These are phyloP conservation scores for Luffa aegyptiaca DNA, from an alignment of 306 rosid genomes.

Conservation along the genomic window DNA sequence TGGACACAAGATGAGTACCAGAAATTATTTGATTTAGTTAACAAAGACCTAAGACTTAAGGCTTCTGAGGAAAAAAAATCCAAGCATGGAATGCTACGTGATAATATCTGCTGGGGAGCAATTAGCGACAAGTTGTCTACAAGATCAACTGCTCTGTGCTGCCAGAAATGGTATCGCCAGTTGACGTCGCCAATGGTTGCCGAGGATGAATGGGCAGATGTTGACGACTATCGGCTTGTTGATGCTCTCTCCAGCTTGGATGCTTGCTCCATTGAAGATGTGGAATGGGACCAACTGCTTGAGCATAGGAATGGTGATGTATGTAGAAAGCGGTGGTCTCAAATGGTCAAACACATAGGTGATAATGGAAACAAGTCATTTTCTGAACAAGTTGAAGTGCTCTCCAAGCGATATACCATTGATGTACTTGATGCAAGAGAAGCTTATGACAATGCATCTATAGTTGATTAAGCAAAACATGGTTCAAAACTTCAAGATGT, in stretches of 20 bases:
- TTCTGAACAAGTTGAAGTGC: slow-evolving; percentile 62
- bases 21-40: slow-evolving; percentile 58
- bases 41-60: slow-evolving; percentile 49
- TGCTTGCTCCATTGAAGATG: slow-evolving; percentile 59
- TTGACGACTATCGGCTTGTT: slow-evolving; percentile 60
- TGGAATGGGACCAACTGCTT: slow-evolving; percentile 72
- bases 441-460: slow-evolving; percentile 37
- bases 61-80: slow-evolving; percentile 37
- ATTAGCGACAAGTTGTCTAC: slow-evolving; percentile 38
- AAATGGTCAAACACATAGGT: slow-evolving; percentile 60
- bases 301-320: slow-evolving; percentile 59
- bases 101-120: slow-evolving; percentile 71
- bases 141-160: slow-evolving; percentile 29
- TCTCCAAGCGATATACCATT: slow-evolving; percentile 45
- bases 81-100: slow-evolving; percentile 68
- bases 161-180: slow-evolving; percentile 57
- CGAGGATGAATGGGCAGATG: slow-evolving; percentile 47
- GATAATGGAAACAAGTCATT: slow-evolving; percentile 42
- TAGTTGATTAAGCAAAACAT: slow-evolving; percentile 16
- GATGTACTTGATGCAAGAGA: slow-evolving; percentile 50
- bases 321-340: slow-evolving; percentile 70
- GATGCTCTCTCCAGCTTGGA: slow-evolving; percentile 47
- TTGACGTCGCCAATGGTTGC: slow-evolving; percentile 54
- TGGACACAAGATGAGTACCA: slow-evolving; percentile 76
- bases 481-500: neutral